These are phyloP conservation scores for Paraglomus brasilianum DNA, from an alignment of 192 early-diverging fungal genomes.

Conservation along the genomic window DNA sequence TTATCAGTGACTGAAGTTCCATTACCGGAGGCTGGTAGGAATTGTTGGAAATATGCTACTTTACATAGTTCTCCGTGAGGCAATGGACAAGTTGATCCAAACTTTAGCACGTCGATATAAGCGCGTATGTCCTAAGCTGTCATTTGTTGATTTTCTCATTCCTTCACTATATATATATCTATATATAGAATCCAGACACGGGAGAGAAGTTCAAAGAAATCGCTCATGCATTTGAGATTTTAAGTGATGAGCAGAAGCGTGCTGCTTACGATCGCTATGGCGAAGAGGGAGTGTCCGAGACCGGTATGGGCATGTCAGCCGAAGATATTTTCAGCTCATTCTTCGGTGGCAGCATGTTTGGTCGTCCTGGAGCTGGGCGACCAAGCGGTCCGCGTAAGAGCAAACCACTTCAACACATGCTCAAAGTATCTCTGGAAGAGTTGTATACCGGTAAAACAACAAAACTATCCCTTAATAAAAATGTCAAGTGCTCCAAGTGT, in stretches of 20 bases:
- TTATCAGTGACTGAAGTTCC: too few relatives aligned
- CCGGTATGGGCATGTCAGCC: constrained; percentile 74
- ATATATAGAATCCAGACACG: constrained; percentile 75
- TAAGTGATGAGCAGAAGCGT: constrained; percentile 90
- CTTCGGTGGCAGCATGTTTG: constrained; percentile 87
- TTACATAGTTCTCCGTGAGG: too few relatives aligned
- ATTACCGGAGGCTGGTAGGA: too few relatives aligned
- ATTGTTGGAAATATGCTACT: too few relatives aligned
- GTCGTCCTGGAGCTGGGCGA: constrained; percentile 58
- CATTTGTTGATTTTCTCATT: too few relatives aligned
- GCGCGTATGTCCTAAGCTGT: too few relatives aligned
- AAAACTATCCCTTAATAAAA: constrained; percentile 96
- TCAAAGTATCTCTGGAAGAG: constrained; percentile 87
- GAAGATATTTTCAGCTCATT: constrained; percentile 96
- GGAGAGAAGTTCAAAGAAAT: constrained; percentile 98
- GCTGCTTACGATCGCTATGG: constrained; percentile 93
- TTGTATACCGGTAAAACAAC: constrained; percentile 87
- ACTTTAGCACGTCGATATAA: too few relatives aligned
- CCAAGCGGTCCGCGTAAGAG: constrained; percentile 86
- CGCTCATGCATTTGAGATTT: constrained; percentile 95
- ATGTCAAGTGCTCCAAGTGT: constrained; percentile 86
- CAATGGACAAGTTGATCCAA: too few relatives aligned
- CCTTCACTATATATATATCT: constrained; percentile 26
- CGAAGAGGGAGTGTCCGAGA: constrained; percentile 85
- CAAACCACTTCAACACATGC: constrained; percentile 88